A percentile compares a stretch with the other conserved stretches of the same genome.
phyloP scores from a whole-genome alignment of 31 red algal genomes.

The Endocladia muricata region DNA sequence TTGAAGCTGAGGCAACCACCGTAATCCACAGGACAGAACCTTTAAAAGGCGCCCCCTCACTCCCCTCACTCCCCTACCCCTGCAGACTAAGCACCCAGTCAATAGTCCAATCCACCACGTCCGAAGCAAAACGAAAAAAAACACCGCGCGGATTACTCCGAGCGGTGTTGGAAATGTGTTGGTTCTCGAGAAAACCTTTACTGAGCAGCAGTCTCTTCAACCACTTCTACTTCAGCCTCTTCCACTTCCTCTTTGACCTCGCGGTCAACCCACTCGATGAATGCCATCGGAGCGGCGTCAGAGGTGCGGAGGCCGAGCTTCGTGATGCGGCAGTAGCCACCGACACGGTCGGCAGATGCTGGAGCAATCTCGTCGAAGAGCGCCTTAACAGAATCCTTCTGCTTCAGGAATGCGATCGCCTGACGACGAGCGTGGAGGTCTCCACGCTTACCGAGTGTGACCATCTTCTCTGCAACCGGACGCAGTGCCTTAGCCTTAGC shows the following conservation, averaged over 20 bases:
- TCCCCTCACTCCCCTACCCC: too few species aligned
- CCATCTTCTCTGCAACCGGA: background rate
- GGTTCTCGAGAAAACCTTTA: too few species aligned
- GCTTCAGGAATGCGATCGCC: background rate
- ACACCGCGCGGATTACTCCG: background rate
- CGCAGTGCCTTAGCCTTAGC: background rate
- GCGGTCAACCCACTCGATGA: background rate
- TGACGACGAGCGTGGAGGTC: background rate
- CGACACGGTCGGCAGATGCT: background rate
- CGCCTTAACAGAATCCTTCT: background rate
- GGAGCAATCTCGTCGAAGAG: background rate
- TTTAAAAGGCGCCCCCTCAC: too few species aligned
- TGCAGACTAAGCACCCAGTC: too few species aligned
- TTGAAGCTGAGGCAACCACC: too few species aligned
- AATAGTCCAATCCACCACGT: background rate
- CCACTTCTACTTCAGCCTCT: too few species aligned
- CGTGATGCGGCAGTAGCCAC: background rate
- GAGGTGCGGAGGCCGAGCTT: background rate
- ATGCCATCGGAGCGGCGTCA: background rate
- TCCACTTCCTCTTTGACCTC: background rate
- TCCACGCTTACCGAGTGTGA: background rate
- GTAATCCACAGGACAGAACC: too few species aligned
- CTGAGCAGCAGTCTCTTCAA: too few species aligned
- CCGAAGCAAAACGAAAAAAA: background rate
- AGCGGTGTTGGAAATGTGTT: background rate